phyloP scores from a whole-genome alignment of 1,139 yeast genomes.

The Hyphopichia fennica region DNA sequence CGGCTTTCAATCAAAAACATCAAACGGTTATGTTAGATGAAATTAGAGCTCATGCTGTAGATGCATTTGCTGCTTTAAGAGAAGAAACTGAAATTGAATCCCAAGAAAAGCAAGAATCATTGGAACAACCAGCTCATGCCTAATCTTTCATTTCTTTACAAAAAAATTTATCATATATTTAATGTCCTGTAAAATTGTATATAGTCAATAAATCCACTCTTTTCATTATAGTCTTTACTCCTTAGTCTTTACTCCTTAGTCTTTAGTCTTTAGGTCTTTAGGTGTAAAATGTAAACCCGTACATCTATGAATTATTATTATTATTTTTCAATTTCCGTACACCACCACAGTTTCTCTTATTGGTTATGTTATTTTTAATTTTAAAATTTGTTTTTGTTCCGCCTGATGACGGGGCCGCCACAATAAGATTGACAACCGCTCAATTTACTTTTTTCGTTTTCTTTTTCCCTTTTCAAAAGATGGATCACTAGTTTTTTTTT shows the following conservation, averaged over 20 bases:
- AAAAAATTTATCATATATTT: too few species aligned
- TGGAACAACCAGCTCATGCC: background rate
- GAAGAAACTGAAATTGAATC: conserved; percentile 8
- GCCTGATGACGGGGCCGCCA: conserved; percentile 4
- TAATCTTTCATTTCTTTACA: too few species aligned
- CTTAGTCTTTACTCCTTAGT: too few species aligned
- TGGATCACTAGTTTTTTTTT: background rate
- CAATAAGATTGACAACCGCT: conserved; percentile 1
- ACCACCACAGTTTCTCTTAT: background rate
- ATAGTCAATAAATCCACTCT: too few species aligned
- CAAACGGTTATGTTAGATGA: conserved; percentile 63
- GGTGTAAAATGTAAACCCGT: too few species aligned
- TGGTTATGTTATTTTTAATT: background rate
- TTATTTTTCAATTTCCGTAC: background rate
- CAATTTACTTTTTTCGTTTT: background rate
- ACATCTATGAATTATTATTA: too few species aligned
- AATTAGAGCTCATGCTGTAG: conserved; percentile 45
- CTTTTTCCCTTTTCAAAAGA: background rate
- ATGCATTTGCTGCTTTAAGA: conserved; percentile 30
- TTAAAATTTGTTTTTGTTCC: background rate
- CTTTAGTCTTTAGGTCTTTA: too few species aligned
- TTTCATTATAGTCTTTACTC: too few species aligned
- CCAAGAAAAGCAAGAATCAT: background rate
- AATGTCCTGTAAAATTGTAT: too few species aligned
- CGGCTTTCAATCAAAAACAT: conserved; percentile 62